phyloP scores from a whole-genome alignment of 176 grass and related monocot species.

The Oryza longistaminata region DNA sequence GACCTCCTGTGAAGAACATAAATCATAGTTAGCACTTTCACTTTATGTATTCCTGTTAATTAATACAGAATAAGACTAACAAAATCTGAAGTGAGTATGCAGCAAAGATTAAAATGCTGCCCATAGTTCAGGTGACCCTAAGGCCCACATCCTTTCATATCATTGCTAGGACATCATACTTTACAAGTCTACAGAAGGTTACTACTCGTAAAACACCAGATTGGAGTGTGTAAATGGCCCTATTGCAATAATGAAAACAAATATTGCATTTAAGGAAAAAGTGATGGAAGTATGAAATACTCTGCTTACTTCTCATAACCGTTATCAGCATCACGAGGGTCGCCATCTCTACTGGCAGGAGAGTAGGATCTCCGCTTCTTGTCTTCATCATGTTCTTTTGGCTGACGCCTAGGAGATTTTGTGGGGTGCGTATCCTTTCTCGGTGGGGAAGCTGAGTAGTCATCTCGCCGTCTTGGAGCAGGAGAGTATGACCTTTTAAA shows the following conservation, averaged over 20 bases:
- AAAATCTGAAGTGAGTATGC: not conserved
- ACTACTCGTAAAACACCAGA: not conserved
- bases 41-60: not conserved
- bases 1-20: slow-evolving; percentile 35
- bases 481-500: slow-evolving; percentile 76
- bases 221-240: not conserved
- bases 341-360: slow-evolving; percentile 46
- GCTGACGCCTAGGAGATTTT: slow-evolving; percentile 46
- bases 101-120: not conserved
- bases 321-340: slow-evolving; percentile 46
- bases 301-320: slow-evolving; percentile 60
- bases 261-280: not conserved
- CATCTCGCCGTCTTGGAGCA: slow-evolving; percentile 56
- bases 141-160: not conserved
- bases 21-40: not conserved
- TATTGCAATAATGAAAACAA: not conserved
- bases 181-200: not conserved
- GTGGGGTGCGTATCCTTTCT: slow-evolving; percentile 42
- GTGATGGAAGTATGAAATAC: not conserved
- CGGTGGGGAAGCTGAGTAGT: slow-evolving; percentile 64
- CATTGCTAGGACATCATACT: not conserved
- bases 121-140: not conserved
- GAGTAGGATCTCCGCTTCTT: slow-evolving; percentile 53
- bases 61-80: not conserved
- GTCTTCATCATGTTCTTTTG: slow-evolving; percentile 56